These are phyloP conservation scores for Yarrowia porcina DNA, from an alignment of 805 yeast genomes.

Conservation along the genomic window DNA sequence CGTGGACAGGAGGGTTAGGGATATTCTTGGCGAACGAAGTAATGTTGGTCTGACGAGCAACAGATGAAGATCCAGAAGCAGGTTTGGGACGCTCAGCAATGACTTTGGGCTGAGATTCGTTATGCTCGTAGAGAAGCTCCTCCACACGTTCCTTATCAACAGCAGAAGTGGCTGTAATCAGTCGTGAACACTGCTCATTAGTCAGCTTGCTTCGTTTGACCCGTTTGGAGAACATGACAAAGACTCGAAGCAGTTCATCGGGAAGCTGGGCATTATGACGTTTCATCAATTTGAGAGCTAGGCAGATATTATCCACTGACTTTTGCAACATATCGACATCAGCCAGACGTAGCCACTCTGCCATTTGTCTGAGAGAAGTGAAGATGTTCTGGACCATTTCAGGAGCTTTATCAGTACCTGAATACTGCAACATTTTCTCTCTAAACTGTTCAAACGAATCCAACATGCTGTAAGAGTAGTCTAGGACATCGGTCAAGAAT, in stretches of 20 bases:
- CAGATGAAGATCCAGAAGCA: neutral
- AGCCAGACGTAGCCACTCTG: slow-evolving; percentile 79
- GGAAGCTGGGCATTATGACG: slow-evolving; percentile 61
- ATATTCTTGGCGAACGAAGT: slow-evolving; percentile 29
- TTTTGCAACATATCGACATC: slow-evolving; percentile 69
- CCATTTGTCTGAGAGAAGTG: slow-evolving; percentile 61
- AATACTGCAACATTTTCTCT: neutral
- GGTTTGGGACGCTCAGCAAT: neutral
- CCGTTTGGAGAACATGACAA: slow-evolving; percentile 2
- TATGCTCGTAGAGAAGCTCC: slow-evolving; percentile 14
- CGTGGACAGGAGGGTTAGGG: slow-evolving; percentile 26
- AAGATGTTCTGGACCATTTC: slow-evolving; percentile 44
- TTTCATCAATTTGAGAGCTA: slow-evolving; percentile 36
- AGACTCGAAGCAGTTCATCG: slow-evolving; percentile 39
- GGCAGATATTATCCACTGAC: slow-evolving; percentile 62
- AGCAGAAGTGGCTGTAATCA: neutral
- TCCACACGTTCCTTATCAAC: slow-evolving; percentile 7
- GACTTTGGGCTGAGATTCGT: neutral
- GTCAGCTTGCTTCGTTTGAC: slow-evolving; percentile 17
- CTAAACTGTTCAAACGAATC: slow-evolving; percentile 56
- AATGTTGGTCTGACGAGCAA: slow-evolving; percentile 28
- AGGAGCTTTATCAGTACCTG: slow-evolving; percentile 31
- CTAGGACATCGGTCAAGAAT: slow-evolving; percentile 83
- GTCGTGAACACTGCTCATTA: slow-evolving; percentile 19
- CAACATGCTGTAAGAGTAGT: slow-evolving; percentile 66